Evolutionary conservation across 83 land plant species (phyloP).

Genomic region (Larix sibirica): DNA sequence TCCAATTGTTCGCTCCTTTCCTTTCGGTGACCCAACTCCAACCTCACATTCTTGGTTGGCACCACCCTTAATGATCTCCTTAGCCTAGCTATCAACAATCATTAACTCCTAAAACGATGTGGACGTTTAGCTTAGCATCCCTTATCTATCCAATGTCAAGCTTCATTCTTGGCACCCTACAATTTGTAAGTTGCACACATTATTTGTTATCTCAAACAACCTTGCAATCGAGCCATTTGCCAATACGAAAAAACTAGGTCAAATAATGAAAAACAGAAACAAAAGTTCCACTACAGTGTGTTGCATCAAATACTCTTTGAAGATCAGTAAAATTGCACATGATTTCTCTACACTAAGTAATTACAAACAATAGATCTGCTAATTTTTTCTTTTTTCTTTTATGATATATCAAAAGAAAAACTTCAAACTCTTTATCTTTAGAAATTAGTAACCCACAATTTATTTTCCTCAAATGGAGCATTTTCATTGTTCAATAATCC

Average conservation of each 20-base stretch:
- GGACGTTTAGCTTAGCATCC: no score
- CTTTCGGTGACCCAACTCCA: no score
- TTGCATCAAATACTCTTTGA: neutral
- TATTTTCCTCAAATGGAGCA: no score
- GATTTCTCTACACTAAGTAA: neutral
- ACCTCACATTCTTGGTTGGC: no score
- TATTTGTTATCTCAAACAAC: neutral
- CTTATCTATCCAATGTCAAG: no score
- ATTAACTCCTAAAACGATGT: no score
- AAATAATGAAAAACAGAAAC: neutral
- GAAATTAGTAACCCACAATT: no score
- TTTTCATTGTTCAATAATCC: no score
- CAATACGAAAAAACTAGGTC: neutral
- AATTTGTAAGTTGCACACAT: neutral
- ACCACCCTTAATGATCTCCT: no score
- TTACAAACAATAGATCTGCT: neutral
- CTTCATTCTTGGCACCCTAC: no score
- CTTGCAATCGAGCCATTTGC: neutral
- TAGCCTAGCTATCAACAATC: no score
- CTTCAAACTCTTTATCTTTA: neutral
- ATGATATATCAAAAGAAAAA: neutral
- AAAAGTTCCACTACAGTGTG: neutral
- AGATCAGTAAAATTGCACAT: neutral
- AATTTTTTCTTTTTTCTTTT: neutral
- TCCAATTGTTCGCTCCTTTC: no score